Evolutionary conservation across 768 basidiomycete genomes (phyloP), one percentile per base, ranked within the genome.

Genomic region (Tricholoma furcatifolium): DNA sequence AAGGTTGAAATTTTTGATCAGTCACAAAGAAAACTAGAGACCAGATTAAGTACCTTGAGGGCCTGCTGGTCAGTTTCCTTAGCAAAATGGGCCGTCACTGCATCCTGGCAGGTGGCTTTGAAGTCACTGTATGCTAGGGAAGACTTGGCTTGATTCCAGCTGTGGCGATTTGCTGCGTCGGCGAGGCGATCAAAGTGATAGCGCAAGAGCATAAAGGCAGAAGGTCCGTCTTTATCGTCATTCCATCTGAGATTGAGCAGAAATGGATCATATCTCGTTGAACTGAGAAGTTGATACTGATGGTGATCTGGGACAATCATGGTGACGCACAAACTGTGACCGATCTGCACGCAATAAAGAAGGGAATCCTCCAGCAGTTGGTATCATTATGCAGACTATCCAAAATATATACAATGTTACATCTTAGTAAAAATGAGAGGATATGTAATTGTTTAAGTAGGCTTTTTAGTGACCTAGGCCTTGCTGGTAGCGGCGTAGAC

Each of bases 131-230:
- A 75, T 10, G 75, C 69, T 32, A 83, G 53, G 2, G 67, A 59
- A 20, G 59, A 43, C 43, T 62, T 62, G 17, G 67, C 71, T 18
- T 70, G 54, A 2, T 62, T 39, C 87, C 88, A 88, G 7, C 59
- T 68, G 61, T 87, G 81, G n/a, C 63, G 58, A 17, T 65, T 57
- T 2, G 80, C 77, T 6, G 84, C 84, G 15, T 73, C 66, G 10
- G 64, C 43, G 0, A 93, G 75, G 43, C 90, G 82, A 34, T 85
- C 79, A 48, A 76, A 64, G 56, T 91, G 88, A 60, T 78, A 77
- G 0, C 63, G 67, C 10, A 90, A 77, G 0, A 91, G 67, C n/a
- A 91, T 68, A 58, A 83, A 87, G 0, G 80, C 74, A 0, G 80
- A 84, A 1, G 82, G 80, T 0, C 69, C 67, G n/a, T 75, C 77